phyloP scores from a whole-genome alignment of 1,284 basidiomycete genomes.

The Ceratobasidium sp. region DNA sequence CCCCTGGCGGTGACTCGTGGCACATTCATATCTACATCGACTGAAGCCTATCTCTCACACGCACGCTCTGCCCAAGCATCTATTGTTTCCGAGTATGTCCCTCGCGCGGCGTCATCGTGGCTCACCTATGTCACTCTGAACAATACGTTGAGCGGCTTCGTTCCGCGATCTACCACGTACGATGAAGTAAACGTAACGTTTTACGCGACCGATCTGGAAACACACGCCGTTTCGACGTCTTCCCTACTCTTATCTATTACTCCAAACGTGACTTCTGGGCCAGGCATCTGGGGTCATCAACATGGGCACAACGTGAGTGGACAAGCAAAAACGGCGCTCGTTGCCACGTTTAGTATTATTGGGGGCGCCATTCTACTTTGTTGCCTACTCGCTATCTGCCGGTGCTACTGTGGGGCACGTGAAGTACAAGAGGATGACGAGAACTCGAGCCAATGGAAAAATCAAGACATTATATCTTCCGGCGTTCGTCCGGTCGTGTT shows the following conservation, averaged over 20 bases:
- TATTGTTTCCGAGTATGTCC: constrained; percentile 27
- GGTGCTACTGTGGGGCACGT: constrained; percentile 59
- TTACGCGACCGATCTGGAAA: constrained; percentile 51
- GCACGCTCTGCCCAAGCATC: constrained; percentile 26
- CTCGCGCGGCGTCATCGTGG: constrained; percentile 47
- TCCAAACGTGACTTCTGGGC: constrained; percentile 51
- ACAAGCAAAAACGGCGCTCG: constrained; percentile 29
- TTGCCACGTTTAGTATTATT: constrained; percentile 68
- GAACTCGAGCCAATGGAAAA: constrained; percentile 31
- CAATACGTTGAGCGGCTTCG: constrained; percentile 51
- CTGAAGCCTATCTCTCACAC: constrained; percentile 26
- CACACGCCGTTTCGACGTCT: constrained; percentile 76
- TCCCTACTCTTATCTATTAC: constrained; percentile 66
- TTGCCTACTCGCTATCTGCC: constrained; percentile 64
- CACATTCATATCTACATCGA: constrained; percentile 48
- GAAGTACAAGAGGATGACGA: constrained; percentile 38
- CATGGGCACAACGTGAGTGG: constrained; percentile 54
- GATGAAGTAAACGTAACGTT: constrained; percentile 48
- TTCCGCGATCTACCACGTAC: constrained; percentile 48
- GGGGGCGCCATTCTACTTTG: constrained; percentile 68
- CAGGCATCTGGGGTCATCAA: constrained; percentile 58
- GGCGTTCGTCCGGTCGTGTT: neutral
- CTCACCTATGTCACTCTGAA: constrained; percentile 74
- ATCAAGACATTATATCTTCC: neutral
- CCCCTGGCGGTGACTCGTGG: constrained; percentile 63